Evolutionary conservation across 1,284 basidiomycete species (phyloP), one percentile per base, ranked within the genome.

Genomic region (Lentinula novae-zelandiae): DNA sequence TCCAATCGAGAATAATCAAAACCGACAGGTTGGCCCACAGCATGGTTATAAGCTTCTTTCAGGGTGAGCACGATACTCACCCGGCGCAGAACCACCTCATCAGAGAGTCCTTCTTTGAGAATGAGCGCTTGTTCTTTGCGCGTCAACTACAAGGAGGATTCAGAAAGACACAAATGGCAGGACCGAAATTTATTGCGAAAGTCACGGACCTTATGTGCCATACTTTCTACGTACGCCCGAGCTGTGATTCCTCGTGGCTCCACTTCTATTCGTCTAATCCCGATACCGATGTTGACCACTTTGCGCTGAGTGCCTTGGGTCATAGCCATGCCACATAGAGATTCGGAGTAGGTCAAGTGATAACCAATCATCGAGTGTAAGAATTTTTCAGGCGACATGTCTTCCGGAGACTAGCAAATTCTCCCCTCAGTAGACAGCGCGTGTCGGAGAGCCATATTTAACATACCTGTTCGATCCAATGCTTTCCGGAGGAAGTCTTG

Each of bases 1-100:
- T 92, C 87, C 64, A 93, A 84, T 1, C 90, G 84, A 4, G 86
- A 84, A 75, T 81, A 89, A 74, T 92, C 90, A 70, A 92, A 92
- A 0, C 89, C 90, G 31, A 84, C 73, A 3, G 87, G 85, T 63
- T 92, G 90, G 2, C 89, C 90, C 64, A 92, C 87, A 0, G 90
- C 90, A 66, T 86, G 86, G 71, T 90, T 86, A 71, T 92, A 92
- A 3, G 90, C 83, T 44, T 87, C 78, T 67, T 93, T 93, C 67
- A 92, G 78, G 1, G 89, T 82, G 50, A 92, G 82, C 48, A 90
- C 75, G 68, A 90, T 87, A 70, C 83, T 89, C 1, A 92, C 76
- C 0, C 91, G 82, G 13, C 89, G 86, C 46, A 92, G 79, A 34
- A 85, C 78, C 60, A 84, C 76, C 27, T 88, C 85, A 64, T 90